Evolutionary conservation across 2,329 filamentous ascomycete genomes (phyloP), one percentile per base, ranked within the genome.

Genomic region (Botrytis deweyae): DNA sequence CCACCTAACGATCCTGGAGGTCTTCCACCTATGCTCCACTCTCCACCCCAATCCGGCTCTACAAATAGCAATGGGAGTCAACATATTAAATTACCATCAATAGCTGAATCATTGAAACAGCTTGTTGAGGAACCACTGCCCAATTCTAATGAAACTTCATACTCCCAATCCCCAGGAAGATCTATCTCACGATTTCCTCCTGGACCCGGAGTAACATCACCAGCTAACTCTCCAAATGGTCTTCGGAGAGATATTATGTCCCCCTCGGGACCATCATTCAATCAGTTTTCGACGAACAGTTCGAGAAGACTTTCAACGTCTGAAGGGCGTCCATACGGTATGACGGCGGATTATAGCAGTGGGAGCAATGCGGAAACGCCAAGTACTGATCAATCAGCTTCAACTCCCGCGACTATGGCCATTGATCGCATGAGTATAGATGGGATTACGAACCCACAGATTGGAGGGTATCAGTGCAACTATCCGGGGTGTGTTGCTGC

Each of bases 401-500:
- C 84, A 22, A 85, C 86, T 6, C 84, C 86, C 62, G 82, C 83
- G 4, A 82, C 77, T 3, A 79, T 83, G 36, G 84, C 84, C 10
- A 83, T 84, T 33, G 87, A 89, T 75, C 84, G 85, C 68, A 88
- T 89, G 87, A 88, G 87, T 78, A 88, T 88, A 66, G 88, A 90
- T 72, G 86, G 85, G 33, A 85, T 89, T 72, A 87, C 87, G 18
- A 87, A 88, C 76, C 86, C 87, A 85, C 78, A 84, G 55, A 80
- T 83, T 68, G 88, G 86, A 33, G 83, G 83, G 6, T 92, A 88
- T 79, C 83, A 87, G 64, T 95, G 92, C 81, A 85, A 82, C 78
- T 84, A 86, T 80, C 81, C 85, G 12, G 91, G 90, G 14, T 96
- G 93, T 81, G 92, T 82, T 55, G 92, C 93, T 2, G 83, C 86